Conservation (phyloP, 441 rosid species). For the Pelargonium myrrhifolium region DNA sequence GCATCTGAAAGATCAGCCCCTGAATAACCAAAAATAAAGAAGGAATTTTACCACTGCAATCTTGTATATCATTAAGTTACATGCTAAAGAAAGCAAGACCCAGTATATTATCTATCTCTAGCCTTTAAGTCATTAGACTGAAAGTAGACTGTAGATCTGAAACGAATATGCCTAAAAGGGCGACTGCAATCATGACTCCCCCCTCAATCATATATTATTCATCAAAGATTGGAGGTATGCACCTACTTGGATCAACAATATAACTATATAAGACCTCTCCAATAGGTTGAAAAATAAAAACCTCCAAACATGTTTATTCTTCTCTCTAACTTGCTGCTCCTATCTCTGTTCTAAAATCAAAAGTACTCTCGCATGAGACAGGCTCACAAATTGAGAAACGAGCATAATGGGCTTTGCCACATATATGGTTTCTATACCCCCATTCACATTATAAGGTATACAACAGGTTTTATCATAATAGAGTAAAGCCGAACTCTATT, state of each 20-base stretch:
- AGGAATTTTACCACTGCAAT: background rate
- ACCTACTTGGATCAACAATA: background rate
- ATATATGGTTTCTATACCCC: background rate
- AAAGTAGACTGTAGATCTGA: background rate
- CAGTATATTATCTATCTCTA: too few species aligned
- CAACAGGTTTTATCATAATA: background rate
- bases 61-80: background rate
- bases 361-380: background rate
- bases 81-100: background rate
- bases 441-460: background rate
- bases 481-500: too few species aligned
- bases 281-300: too few species aligned
- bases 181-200: background rate
- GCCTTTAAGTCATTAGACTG: background rate
- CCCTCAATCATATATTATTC: too few species aligned
- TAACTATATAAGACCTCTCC: too few species aligned
- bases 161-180: background rate
- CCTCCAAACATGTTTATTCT: too few species aligned
- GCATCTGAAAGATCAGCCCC: slow-evolving; percentile 91
- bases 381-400: background rate
- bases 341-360: too few species aligned
- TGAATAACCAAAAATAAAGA: slow-evolving; percentile 18
- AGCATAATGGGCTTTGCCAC: background rate
- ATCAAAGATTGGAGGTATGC: background rate
- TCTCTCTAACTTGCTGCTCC: background rate